A percentile compares a stretch with the other conserved stretches of the same genome.
Evolutionary conservation across 2,329 filamentous ascomycete species (phyloP).

Genomic region (Hymenoscyphus occultus): DNA sequence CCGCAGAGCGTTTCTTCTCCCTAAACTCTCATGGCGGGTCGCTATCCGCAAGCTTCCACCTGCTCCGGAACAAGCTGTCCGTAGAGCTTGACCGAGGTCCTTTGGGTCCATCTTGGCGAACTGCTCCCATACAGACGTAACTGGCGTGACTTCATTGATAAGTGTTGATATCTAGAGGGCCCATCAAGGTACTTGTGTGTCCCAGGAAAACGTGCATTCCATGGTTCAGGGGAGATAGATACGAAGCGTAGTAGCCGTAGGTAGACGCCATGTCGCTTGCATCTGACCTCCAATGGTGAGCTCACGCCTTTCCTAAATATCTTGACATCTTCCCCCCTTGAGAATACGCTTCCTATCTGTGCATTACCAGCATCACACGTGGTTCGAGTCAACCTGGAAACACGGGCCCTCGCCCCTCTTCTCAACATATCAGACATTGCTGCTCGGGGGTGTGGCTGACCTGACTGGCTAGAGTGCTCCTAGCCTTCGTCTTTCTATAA

Average conservation of each 20-base stretch:
- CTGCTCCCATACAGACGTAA: neutral
- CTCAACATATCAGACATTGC: neutral
- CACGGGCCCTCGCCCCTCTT: conserved; percentile 2
- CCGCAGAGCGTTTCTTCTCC: neutral
- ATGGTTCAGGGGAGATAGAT: neutral
- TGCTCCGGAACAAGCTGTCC: conserved; percentile 2
- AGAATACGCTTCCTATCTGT: conserved; percentile 1
- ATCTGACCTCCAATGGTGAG: neutral
- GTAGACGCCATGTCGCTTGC: conserved; percentile 1
- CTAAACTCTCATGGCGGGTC: neutral
- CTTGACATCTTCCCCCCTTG: neutral
- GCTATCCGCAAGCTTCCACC: neutral
- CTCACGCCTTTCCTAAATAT: neutral
- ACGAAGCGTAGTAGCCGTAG: neutral
- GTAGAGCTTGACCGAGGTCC: neutral
- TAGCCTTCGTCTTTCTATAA: conserved; percentile 9
- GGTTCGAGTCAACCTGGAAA: conserved; percentile 8
- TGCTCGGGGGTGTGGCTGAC: neutral
- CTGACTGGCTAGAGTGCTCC: neutral
- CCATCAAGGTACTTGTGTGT: neutral
- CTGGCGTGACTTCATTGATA: neutral
- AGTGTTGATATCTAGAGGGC: neutral
- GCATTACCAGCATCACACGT: conserved; percentile 10
- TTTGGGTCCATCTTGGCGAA: neutral
- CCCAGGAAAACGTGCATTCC: neutral